Evolutionary conservation across 306 rosid species (phyloP), one percentile per base, ranked within the genome.

Genomic region (Malus orientalis): DNA sequence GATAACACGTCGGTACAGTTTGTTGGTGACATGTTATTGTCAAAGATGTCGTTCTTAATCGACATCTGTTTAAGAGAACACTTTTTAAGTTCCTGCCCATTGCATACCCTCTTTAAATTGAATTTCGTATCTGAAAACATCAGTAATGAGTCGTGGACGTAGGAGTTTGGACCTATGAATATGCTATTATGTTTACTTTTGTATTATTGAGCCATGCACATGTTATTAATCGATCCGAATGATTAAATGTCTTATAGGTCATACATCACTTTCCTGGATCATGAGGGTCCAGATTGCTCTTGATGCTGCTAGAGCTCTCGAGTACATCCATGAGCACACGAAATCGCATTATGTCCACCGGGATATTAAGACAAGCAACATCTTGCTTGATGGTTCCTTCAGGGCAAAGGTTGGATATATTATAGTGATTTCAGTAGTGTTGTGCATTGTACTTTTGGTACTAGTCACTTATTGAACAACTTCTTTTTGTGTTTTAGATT

Each of bases 281-380:
- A 89, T 87, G 91, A 90, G 99, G 86, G 93, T 92, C 54, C 99
- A 95, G 85, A 91, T 95, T 81, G 89, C 87, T 16, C 95, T 95
- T 71, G 99, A 95, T 77, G 89, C 97, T 67, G 97, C 97, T 69
- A 84, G 99, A 86, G 99, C 97, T 40, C 93, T 95, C n/a, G 99
- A 95, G 85, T 95, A 95, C 84, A 92, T 92, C 76, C 99, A 95
- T 3, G 99, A 95, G 85, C 99, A 95, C 87, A 92, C 99, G 19
- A 92, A 90, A 86, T 60, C 89, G 77, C 97, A 92, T 82, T 95
- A 95, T 75, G 99, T 95, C 44, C 99, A 95, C 81, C 89, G 99
- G 25, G 99, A 95, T 85, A 92, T 95, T 85, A 95, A 95, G 86
- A 92, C 99, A 55, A 95, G 97, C 91, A 95, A 95, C 87, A 95